Evolutionary conservation across 495 filamentous ascomycete species (phyloP), one percentile per base, ranked within the genome.

Genomic region (Recurvomyces mirabilis): DNA sequence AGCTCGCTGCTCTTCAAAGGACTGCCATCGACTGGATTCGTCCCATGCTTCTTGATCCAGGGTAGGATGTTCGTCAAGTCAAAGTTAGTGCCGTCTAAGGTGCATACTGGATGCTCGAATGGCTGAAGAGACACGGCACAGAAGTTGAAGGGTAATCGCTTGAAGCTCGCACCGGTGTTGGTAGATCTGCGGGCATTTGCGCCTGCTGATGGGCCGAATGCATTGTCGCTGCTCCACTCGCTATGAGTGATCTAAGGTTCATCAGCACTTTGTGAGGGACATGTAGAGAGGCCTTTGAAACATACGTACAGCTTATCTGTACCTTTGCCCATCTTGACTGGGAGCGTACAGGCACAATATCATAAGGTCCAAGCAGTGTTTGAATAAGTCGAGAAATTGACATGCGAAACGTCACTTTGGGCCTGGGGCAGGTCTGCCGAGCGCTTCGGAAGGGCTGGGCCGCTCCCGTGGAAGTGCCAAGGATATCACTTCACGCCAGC

Each of bases 61-160:
- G 86, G 74, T 12, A 69, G 46, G 25, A 64, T 69, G 33, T 61
- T 60, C 23, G 61, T 65, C 34, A 65, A 49, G 45, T 69, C 67
- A 51, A 64, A 69, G 13, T 52, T 64, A 24, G 59, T 66, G 31
- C 59, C 57, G 13, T 54, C 37, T 14, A 62, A 47, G 15, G 68
- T 65, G 46, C 65, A 61, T 18, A 68, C 58, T 5, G 69, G 69
- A 41, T 65, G 54, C 15, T 59, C 64, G 58, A 72, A 70, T 39
- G 91, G 91, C 58, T 96, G 91, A 14, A 98, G 79, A 20, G 83
- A 89, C 28, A 94, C 79, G 48, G 91, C 86, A 74, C 91, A 98
- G 68, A 89, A 96, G 71, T 94, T 95, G 75, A 93, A 98, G 28
- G 91, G 91, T 3, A 98, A 74, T 19, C 86, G 83, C 58, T 81